Percentiles rank a stretch among this genome's conserved stretches.
phyloP scores from a whole-genome alignment of 192 early-diverging fungal species.

The Podila epigama region DNA sequence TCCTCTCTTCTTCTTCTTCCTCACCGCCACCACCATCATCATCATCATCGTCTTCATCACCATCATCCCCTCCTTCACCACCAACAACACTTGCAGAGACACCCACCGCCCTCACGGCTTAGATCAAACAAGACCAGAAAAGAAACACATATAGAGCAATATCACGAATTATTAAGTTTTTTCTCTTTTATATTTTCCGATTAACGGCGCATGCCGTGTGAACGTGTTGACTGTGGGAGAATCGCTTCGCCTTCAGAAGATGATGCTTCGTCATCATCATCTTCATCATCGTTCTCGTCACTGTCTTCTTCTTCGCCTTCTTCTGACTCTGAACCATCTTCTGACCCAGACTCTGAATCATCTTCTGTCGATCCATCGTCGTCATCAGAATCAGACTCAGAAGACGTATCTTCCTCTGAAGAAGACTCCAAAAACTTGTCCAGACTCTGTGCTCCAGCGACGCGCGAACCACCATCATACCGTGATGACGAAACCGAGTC shows the following conservation, averaged over 20 bases:
- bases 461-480: conserved; percentile 38
- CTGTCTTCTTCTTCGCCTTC: conserved; percentile 12
- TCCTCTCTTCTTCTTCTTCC: neutral
- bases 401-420: conserved; percentile 42
- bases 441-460: conserved; percentile 53
- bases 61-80: neutral
- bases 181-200: neutral
- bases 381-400: conserved; percentile 10
- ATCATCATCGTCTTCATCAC: neutral
- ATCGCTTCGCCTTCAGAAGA: conserved; percentile 45
- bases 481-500: neutral
- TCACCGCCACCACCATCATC: neutral
- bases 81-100: no score
- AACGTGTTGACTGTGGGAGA: conserved; percentile 7
- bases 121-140: no score
- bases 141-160: neutral
- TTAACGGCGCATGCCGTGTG: conserved; percentile 20
- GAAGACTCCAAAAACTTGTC: conserved; percentile 50
- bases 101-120: no score
- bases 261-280: conserved; percentile 24
- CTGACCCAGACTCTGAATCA: conserved; percentile 35
- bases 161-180: neutral
- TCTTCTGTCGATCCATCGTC: conserved; percentile 42
- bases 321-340: conserved; percentile 4
- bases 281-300: conserved; percentile 20